Percentiles rank a stretch among this genome's conserved stretches.
Evolutionary conservation across 371 early-diverging fungal species (phyloP).

Genomic region (Mortierella sp.): DNA sequence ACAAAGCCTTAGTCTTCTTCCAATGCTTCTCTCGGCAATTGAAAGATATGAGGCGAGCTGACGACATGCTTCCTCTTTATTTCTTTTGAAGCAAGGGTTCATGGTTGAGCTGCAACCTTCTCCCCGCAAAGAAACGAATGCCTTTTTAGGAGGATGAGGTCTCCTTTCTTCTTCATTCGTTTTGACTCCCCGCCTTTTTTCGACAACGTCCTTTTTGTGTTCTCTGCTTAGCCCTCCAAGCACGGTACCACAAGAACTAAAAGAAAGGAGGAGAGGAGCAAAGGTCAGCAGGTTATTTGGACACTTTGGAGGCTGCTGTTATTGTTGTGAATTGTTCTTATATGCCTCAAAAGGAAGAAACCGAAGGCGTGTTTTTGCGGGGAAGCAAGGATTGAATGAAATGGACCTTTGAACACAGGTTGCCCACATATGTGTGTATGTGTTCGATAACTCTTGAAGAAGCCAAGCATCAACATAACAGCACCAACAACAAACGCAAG

Average conservation of each 20-base stretch:
- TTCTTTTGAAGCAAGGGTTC: background rate
- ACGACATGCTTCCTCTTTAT: background rate
- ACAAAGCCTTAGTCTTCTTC: too few relatives aligned
- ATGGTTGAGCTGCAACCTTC: background rate
- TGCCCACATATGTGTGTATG: background rate
- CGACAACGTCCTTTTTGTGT: background rate
- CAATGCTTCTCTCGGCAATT: background rate
- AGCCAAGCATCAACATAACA: background rate
- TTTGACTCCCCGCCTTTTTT: background rate
- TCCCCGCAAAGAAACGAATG: background rate
- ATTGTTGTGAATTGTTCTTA: background rate
- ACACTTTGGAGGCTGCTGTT: background rate
- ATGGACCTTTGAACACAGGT: background rate
- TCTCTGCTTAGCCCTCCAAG: background rate
- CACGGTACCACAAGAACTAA: background rate
- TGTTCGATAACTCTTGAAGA: background rate
- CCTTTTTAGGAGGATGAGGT: background rate
- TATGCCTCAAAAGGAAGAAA: background rate
- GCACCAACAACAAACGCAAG: background rate
- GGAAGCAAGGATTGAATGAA: too few relatives aligned
- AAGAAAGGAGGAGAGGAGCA: background rate
- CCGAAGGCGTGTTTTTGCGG: background rate
- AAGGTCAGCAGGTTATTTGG: background rate
- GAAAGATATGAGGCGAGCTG: background rate
- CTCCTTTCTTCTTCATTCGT: background rate